Evolutionary conservation across 129 eudicot species (phyloP).

Genomic region (Logfia minima): DNA sequence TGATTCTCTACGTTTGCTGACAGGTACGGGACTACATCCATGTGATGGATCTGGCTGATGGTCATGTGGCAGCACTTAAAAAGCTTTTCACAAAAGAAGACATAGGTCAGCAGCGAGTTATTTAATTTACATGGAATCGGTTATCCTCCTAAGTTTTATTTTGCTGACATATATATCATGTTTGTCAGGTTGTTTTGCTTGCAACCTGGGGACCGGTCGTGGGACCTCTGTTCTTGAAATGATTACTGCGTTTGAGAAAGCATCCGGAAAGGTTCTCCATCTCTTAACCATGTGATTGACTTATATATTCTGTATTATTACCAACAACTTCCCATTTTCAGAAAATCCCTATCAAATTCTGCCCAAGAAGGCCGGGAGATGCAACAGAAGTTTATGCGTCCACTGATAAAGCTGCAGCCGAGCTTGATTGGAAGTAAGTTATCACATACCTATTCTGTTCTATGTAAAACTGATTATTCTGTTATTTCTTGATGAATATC

Average conservation of each 20-base stretch:
- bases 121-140: slow-evolving; percentile 1
- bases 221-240: slow-evolving; percentile 96
- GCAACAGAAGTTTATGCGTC: slow-evolving; percentile 95
- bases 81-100: slow-evolving; percentile 63
- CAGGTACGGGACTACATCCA: slow-evolving; percentile 95
- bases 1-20: neutral
- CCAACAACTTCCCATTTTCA: slow-evolving; percentile 34
- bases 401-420: slow-evolving; percentile 71
- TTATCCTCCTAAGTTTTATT: neutral
- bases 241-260: slow-evolving; percentile 91
- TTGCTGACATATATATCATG: slow-evolving; percentile 19
- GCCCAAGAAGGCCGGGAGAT: slow-evolving; percentile 95
- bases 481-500: neutral
- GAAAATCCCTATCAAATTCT: slow-evolving; percentile 87
- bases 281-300: slow-evolving; percentile 1
- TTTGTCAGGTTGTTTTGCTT: slow-evolving; percentile 72
- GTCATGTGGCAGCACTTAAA: slow-evolving; percentile 85
- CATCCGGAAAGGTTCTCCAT: slow-evolving; percentile 71
- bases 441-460: neutral
- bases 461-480: neutral
- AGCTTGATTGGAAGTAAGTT: slow-evolving; percentile 95
- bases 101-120: slow-evolving; percentile 53
- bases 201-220: slow-evolving; percentile 85
- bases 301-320: neutral
- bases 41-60: slow-evolving; percentile 99